A percentile compares a stretch with the other conserved stretches of the same genome.
Conservation (phyloP, 495 filamentous ascomycete genomes). For the Daldinia grandis region DNA sequence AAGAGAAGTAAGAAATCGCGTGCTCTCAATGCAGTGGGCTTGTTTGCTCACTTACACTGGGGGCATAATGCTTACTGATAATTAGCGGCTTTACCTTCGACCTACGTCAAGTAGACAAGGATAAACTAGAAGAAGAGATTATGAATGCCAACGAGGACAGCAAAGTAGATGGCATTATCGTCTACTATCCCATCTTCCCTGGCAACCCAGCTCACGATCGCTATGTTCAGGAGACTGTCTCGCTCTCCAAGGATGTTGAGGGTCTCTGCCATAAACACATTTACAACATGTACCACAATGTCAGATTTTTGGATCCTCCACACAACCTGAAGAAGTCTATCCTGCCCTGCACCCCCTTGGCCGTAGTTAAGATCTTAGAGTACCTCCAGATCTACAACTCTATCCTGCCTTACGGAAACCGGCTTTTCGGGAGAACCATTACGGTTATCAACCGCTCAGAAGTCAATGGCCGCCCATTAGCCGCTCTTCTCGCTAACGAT, state of each 20-base stretch:
- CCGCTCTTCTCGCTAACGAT: constrained; percentile 95
- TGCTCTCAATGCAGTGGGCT: constrained; percentile 12
- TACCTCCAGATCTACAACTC: constrained; percentile 95
- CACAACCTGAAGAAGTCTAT: constrained; percentile 84
- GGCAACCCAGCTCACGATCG: constrained; percentile 79
- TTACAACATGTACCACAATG: constrained; percentile 99
- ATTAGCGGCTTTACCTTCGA: constrained; percentile 87
- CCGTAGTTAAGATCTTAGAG: constrained; percentile 95
- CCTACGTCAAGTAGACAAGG: constrained; percentile 81
- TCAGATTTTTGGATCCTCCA: constrained; percentile 86
- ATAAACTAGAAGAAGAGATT: constrained; percentile 86
- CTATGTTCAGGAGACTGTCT: constrained; percentile 95
- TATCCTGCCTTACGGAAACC: constrained; percentile 92
- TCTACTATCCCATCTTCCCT: constrained; percentile 96
- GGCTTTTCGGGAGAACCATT: constrained; percentile 88
- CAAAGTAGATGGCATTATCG: constrained; percentile 88
- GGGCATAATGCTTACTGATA: constrained; percentile 28
- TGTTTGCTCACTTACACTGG: constrained; percentile 15
- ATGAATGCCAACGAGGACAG: constrained; percentile 81
- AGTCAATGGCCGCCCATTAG: constrained; percentile 92
- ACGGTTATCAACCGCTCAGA: constrained; percentile 95
- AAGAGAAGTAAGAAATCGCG: constrained; percentile 79
- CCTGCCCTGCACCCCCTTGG: constrained; percentile 93
- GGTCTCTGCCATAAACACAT: constrained; percentile 92
- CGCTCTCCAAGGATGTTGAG: constrained; percentile 91